Evolutionary conservation across 2,329 filamentous ascomycete species (phyloP).

Genomic region (Celoporthe dispersa): DNA sequence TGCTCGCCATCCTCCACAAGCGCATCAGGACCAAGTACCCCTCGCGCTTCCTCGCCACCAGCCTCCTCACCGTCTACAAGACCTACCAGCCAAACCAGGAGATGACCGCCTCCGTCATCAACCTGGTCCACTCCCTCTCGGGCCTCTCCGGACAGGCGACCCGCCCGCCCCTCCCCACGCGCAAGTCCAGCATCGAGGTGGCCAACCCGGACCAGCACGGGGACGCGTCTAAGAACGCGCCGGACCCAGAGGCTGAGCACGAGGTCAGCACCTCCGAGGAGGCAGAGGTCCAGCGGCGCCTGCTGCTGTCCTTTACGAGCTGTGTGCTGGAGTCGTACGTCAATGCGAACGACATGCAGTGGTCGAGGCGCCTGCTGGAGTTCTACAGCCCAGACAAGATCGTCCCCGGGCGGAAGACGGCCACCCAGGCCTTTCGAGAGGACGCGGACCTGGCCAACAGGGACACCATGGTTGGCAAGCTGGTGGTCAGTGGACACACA

Average conservation of each 20-base stretch:
- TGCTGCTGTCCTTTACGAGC: conserved; percentile 78
- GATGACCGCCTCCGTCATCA: conserved; percentile 71
- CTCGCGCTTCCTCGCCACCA: conserved; percentile 77
- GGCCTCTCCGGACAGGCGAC: conserved; percentile 57
- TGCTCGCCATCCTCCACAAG: conserved; percentile 74
- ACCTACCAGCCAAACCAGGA: conserved; percentile 69
- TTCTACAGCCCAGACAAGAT: conserved; percentile 67
- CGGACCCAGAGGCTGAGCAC: conserved; percentile 65
- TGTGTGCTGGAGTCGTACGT: conserved; percentile 77
- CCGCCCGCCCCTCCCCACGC: conserved; percentile 63
- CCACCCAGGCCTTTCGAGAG: conserved; percentile 67
- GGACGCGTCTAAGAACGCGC: conserved; percentile 59
- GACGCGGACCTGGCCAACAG: conserved; percentile 64
- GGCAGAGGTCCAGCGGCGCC: conserved; percentile 61
- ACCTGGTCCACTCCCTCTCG: conserved; percentile 71
- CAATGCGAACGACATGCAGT: conserved; percentile 62
- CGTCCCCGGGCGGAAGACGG: conserved; percentile 64
- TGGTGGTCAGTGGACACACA: conserved; percentile 59
- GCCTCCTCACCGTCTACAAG: conserved; percentile 72
- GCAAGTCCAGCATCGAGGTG: conserved; percentile 61
- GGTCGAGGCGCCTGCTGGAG: conserved; percentile 70
- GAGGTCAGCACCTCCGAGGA: conserved; percentile 56
- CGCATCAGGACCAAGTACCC: conserved; percentile 78
- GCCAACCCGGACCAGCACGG: conserved; percentile 60
- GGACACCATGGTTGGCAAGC: conserved; percentile 71